Evolutionary conservation across 2,329 filamentous ascomycete genomes (phyloP).

Genomic region (Xylariaceae sp.): DNA sequence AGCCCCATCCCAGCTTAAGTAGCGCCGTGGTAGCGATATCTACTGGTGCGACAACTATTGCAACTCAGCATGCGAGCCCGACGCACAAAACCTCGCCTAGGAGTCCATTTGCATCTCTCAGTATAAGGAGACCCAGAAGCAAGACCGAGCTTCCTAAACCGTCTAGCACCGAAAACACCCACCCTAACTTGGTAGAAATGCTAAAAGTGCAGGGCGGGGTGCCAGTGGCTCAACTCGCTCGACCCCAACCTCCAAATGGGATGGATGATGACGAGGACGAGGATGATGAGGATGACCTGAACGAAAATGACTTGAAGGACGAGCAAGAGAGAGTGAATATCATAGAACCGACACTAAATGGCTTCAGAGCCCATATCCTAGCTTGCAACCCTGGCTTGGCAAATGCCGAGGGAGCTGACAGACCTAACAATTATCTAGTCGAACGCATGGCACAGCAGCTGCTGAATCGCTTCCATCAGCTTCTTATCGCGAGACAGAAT

Average conservation of each 20-base stretch:
- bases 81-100: constrained; percentile 50
- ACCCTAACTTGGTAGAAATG: constrained; percentile 45
- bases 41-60: constrained; percentile 50
- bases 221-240: constrained; percentile 46
- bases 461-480: constrained; percentile 68
- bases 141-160: constrained; percentile 48
- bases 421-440: constrained; percentile 57
- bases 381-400: constrained; percentile 67
- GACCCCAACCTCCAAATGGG: constrained; percentile 39
- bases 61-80: constrained; percentile 51
- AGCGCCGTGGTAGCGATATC: constrained; percentile 54
- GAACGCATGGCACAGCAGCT: constrained; percentile 82
- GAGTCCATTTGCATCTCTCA: constrained; percentile 39
- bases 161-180: constrained; percentile 34
- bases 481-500: constrained; percentile 65
- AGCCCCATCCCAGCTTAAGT: constrained; percentile 52
- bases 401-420: constrained; percentile 25
- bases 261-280: constrained; percentile 57
- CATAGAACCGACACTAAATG: constrained; percentile 66
- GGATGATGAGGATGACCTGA: constrained; percentile 54
- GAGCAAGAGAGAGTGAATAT: constrained; percentile 58
- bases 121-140: constrained; percentile 50
- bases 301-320: constrained; percentile 57
- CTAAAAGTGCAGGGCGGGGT: constrained; percentile 50
- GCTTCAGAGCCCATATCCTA: constrained; percentile 70